Percentiles rank a stretch among this genome's conserved stretches.
Evolutionary conservation across 768 basidiomycete genomes (phyloP).

Genomic region (Leucogyrophana mollusca): DNA sequence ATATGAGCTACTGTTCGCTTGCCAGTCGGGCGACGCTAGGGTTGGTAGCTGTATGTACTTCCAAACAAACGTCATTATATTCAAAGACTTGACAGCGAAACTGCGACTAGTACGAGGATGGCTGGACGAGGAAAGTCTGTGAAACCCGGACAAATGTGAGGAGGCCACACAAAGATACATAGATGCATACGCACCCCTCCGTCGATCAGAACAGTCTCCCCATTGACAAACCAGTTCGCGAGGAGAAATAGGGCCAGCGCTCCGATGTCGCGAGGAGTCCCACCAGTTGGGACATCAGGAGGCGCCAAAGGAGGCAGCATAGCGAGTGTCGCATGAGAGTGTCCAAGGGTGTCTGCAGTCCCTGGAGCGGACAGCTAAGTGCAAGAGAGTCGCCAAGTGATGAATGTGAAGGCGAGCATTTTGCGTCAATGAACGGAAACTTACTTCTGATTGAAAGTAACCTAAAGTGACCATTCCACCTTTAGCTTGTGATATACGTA

Average conservation of each 20-base stretch:
- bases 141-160: background rate
- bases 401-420: background rate
- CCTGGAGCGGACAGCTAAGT: background rate
- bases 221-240: slow-evolving; percentile 35
- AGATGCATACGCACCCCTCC: slow-evolving; percentile 27
- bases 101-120: slow-evolving; percentile 18
- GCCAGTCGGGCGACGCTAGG: too few species aligned
- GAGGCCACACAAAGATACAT: background rate
- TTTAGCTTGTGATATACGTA: slow-evolving; percentile 27
- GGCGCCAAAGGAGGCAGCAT: too few species aligned
- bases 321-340: background rate
- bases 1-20: too few species aligned
- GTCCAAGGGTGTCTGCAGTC: background rate
- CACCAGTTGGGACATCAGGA: slow-evolving; percentile 21
- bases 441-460: background rate
- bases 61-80: too few species aligned
- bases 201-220: slow-evolving; percentile 33
- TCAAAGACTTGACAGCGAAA: too few species aligned
- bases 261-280: slow-evolving; percentile 31
- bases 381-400: background rate
- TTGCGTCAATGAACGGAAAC: too few species aligned
- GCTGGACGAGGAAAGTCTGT: slow-evolving; percentile 19
- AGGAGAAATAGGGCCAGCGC: slow-evolving; percentile 30
- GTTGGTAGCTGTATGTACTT: too few species aligned
- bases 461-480: slow-evolving; percentile 5